Base-by-base conservation (phyloP, 495 filamentous ascomycete species). In the Chaetomidium leptoderma region DNA sequence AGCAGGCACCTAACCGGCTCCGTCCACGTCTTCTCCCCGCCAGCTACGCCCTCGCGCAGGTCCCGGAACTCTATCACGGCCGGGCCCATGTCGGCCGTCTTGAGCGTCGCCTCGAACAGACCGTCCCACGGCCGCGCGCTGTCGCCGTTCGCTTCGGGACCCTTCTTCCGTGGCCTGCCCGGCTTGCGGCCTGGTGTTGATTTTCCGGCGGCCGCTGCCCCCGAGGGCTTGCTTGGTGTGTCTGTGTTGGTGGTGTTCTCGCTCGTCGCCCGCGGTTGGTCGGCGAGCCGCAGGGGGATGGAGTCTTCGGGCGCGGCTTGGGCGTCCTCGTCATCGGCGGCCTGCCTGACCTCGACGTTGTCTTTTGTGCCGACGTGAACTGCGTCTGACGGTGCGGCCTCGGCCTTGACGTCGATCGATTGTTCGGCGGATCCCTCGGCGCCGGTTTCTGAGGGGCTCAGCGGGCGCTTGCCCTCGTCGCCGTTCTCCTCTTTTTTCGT, bases 351-450 rank as follows among this genome's bases (percentile, higher is more conserved):
- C 4, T 71, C 62, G 45, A 63, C 60, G 13, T 63, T 69, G 51
- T 69, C 66, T 37, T 61, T 62, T 7, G 33, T 53, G 51, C 67
- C 62, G 17, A 69, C 66, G 27, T 73, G 69, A 0, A 62, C 66
- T 53, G 63, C 66, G 60, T 65, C 66, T 5, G 51, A 27, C 13
- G 59, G 13, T 9, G 47, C 61, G 42, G 59, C 70, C 17, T 73
- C 72, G 6, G 74, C 57, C 57, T 76, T 76, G n/a, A 78, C 76
- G 23, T 78, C 75, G 53, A 78, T 78, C 51, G 75, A 76, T 35
- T 74, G 74, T 51, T 75, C 68, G 0, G 72, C 61, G 2, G 70
- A 69, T 32, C 67, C 71, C 39, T 66, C 74, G 21, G 70, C 65
- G 17, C 72, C 73, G 0, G 73, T 70, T 51, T 78, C 75, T 37